A percentile compares a stretch with the other conserved stretches of the same genome.
phyloP scores from a whole-genome alignment of 441 rosid species.

The Pelargonium citronellum region DNA sequence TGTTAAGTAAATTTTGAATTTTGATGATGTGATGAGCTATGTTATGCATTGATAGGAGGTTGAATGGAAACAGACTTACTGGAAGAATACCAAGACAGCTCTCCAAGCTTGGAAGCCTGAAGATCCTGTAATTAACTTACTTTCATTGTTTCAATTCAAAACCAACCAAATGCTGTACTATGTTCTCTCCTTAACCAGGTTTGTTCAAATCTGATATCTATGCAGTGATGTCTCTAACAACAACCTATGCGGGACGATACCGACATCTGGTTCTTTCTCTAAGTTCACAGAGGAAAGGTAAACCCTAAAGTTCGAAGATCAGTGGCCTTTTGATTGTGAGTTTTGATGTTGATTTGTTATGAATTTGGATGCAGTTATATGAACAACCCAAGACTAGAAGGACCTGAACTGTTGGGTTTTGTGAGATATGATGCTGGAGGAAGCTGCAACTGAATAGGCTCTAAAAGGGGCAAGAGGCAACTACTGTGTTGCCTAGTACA shows the following conservation, averaged over 20 bases:
- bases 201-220: background rate
- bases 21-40: background rate
- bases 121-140: conserved; percentile 40
- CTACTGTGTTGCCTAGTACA: background rate
- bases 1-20: background rate
- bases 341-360: background rate
- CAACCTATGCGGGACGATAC: conserved; percentile 65
- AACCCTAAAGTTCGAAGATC: too few relatives aligned
- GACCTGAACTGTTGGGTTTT: conserved; percentile 72
- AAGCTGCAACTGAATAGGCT: conserved; percentile 31
- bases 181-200: background rate
- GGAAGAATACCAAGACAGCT: conserved; percentile 66
- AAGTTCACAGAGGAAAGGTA: conserved; percentile 63
- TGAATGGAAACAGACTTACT: conserved; percentile 49
- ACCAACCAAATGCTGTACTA: background rate
- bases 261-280: conserved; percentile 57
- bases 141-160: background rate
- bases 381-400: conserved; percentile 55
- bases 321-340: background rate
- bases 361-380: conserved; percentile 35
- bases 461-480: too few relatives aligned
- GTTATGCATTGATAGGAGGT: conserved; percentile 37
- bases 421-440: conserved; percentile 55
- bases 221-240: conserved; percentile 60
- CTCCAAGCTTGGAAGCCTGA: conserved; percentile 47